Percentiles rank a stretch among this genome's conserved stretches.
phyloP scores from a whole-genome alignment of 2,329 filamentous ascomycete species.

The Cyphellophora europaea region DNA sequence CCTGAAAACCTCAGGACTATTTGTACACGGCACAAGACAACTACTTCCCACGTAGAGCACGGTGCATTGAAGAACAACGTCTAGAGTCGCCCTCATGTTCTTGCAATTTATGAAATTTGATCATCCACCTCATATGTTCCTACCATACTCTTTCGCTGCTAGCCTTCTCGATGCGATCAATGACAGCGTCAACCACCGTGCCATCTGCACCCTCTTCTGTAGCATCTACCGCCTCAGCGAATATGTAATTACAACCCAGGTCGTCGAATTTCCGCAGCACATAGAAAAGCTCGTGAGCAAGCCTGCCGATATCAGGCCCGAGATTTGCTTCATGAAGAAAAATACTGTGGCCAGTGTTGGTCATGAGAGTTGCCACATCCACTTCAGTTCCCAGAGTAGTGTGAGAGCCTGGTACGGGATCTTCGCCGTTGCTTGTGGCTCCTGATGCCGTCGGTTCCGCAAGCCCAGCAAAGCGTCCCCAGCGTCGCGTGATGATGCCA shows the following conservation, averaged over 20 bases:
- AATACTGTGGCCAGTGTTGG: neutral
- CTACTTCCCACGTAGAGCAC: too few relatives aligned
- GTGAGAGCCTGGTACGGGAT: too few relatives aligned
- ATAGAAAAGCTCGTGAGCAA: slow-evolving; percentile 82
- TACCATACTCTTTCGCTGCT: slow-evolving; percentile 35
- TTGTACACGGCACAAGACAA: too few relatives aligned
- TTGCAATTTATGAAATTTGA: too few relatives aligned
- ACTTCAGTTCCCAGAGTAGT: neutral
- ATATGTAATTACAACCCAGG: slow-evolving; percentile 69
- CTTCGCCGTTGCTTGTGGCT: neutral
- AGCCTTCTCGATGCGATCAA: slow-evolving; percentile 75
- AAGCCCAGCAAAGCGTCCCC: slow-evolving; percentile 20
- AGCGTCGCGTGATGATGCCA: slow-evolving; percentile 19
- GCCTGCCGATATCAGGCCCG: slow-evolving; percentile 59
- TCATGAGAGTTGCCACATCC: slow-evolving; percentile 1
- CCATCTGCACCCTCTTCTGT: slow-evolving; percentile 22
- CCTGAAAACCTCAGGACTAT: too few relatives aligned
- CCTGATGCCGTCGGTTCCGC: neutral
- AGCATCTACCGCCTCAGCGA: slow-evolving; percentile 70
- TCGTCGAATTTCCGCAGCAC: slow-evolving; percentile 78
- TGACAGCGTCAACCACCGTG: slow-evolving; percentile 67
- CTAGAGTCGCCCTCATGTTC: too few relatives aligned
- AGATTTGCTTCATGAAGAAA: slow-evolving; percentile 60
- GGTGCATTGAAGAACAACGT: too few relatives aligned
- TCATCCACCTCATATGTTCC: too few relatives aligned